Evolutionary conservation across 2,329 filamentous ascomycete genomes (phyloP).

Genomic region (Arthrobotrys entomopaga): DNA sequence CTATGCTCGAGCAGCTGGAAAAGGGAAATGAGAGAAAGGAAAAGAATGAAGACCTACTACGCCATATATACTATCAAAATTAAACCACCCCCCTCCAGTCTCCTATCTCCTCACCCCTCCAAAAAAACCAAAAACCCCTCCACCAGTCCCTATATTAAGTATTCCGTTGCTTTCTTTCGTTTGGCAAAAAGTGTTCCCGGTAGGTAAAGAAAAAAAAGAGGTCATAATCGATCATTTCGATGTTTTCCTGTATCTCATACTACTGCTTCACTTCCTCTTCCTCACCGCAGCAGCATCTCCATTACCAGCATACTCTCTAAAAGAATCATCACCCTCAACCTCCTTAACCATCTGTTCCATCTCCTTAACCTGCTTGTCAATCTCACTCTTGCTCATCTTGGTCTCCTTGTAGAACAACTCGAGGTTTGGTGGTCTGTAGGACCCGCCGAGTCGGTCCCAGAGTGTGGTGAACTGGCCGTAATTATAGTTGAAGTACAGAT

Average conservation of each 20-base stretch:
- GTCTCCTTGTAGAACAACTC: constrained; percentile 85
- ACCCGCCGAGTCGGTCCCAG: constrained; percentile 88
- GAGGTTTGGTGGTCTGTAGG: constrained; percentile 84
- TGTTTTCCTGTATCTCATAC: background rate
- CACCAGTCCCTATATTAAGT: background rate
- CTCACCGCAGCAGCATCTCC: constrained; percentile 9
- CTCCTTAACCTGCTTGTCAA: constrained; percentile 78
- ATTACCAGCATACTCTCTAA: constrained; percentile 56
- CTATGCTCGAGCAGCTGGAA: no score
- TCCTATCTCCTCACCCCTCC: background rate
- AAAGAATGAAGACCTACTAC: no score
- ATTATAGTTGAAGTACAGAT: constrained; percentile 88
- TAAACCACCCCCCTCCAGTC: no score
- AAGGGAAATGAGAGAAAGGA: no score
- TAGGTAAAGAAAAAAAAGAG: no score
- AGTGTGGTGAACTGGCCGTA: constrained; percentile 94
- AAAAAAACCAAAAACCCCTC: background rate
- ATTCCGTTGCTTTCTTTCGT: background rate
- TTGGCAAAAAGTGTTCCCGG: no score
- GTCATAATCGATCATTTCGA: no score
- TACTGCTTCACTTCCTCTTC: constrained; percentile 41
- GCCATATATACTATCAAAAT: no score
- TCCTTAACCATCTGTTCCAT: constrained; percentile 80
- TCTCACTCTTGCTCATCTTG: constrained; percentile 84
- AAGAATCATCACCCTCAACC: constrained; percentile 67